A percentile compares a stretch with the other conserved stretches of the same genome.
Conservation (phyloP, 768 basidiomycete species). For the Amanita phalloides region DNA sequence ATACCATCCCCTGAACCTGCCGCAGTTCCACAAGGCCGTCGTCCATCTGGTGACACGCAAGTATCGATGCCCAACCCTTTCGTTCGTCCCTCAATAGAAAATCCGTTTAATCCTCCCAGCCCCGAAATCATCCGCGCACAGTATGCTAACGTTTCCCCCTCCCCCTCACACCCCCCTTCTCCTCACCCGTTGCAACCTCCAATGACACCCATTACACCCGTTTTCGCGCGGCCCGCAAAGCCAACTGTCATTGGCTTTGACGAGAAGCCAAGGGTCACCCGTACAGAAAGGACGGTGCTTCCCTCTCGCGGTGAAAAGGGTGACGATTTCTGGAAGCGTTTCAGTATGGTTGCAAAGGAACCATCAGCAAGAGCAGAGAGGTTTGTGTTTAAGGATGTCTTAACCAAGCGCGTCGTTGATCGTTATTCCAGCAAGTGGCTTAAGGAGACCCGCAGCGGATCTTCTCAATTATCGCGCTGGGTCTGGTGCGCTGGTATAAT, state of each 20-base stretch:
- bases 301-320: conserved; percentile 63
- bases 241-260: conserved; percentile 32
- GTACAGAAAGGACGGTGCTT: conserved; percentile 54
- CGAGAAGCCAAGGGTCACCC: conserved; percentile 19
- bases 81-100: conserved; percentile 12
- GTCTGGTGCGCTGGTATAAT: conserved; percentile 60
- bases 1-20: conserved; percentile 37
- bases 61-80: conserved; percentile 8
- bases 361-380: conserved; percentile 30
- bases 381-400: conserved; percentile 19
- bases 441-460: conserved; percentile 44
- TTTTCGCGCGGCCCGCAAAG: conserved; percentile 56
- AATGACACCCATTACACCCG: conserved; percentile 68
- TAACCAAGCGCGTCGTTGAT: background rate
- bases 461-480: conserved; percentile 47
- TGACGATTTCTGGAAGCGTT: conserved; percentile 81
- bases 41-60: conserved; percentile 10
- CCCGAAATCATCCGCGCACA: conserved; percentile 8
- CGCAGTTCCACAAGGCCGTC: conserved; percentile 24
- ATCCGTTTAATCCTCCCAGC: conserved; percentile 17
- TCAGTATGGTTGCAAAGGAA: conserved; percentile 73
- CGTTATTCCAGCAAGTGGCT: conserved; percentile 47
- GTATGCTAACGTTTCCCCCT: conserved; percentile 8
- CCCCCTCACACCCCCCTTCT: conserved; percentile 17
- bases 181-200: conserved; percentile 74